Evolutionary conservation across 352 stramenopile genomes (phyloP), one percentile per base, ranked within the genome.

Genomic region (Globisporangium apiculatum): DNA sequence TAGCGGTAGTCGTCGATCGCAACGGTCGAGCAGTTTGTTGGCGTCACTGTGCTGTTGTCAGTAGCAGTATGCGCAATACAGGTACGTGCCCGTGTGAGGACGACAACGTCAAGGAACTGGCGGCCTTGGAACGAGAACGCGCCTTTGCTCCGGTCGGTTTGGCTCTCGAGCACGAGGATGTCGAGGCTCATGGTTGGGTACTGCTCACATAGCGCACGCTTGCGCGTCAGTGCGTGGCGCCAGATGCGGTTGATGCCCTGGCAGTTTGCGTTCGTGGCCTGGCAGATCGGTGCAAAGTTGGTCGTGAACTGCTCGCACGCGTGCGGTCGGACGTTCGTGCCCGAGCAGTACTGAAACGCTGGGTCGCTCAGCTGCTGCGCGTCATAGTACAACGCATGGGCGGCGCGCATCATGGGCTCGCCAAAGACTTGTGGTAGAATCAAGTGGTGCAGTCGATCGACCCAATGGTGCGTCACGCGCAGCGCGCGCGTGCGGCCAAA

Each of bases 401-500:
- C 58, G 2, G 61, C 68, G 0, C 67, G 51, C 6, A 41, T 37
- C 18, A 58, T 53, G 17, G 53, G 17, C 0, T 49, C 31, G 5
- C 61, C 18, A 35, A 75, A 75, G 49, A 75, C 52, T 53, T 49
- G 66, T 5, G 67, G 65, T 7, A 72, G 48, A 45, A 57, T 57
- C 56, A 51, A 57, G 31, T 69, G 53, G 17, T 69, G 63, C 1
- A 72, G 17, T 0, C 58, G 60, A 43, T 75, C 64, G 11, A 43
- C 35, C 54, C 52, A 60, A 10, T 5, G 54, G 43, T 40, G 66
- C 40, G 7, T 57, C 6, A 48, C 31, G 40, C 60, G 53, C 40
- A 66, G 36, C 12, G 47, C 40, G 31, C 48, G 31, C n/a, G 35
- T 60, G 7, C 45, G 17, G 6, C 45, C 45, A 14, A 9, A 12